Evolutionary conservation across 108 stramenopile genomes (phyloP).

Genomic region (Skeletonema menzelii): DNA sequence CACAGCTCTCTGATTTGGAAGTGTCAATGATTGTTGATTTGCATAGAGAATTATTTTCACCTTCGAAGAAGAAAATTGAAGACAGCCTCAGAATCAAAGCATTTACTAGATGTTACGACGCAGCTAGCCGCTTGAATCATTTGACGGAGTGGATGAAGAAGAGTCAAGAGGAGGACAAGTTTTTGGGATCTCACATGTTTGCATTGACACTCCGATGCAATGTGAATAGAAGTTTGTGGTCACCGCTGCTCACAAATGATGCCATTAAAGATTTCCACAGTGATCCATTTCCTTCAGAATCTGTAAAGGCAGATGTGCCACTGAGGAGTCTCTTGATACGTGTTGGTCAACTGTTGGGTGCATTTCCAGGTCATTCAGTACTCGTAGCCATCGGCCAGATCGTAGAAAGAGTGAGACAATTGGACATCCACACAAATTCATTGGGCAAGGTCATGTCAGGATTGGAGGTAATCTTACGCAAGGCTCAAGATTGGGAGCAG

Average conservation of each 20-base stretch:
- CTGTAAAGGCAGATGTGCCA: constrained; percentile 62
- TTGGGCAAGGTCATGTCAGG: constrained; percentile 91
- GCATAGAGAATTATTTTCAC: constrained; percentile 54
- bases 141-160: constrained; percentile 48
- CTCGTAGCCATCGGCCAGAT: constrained; percentile 76
- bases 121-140: constrained; percentile 43
- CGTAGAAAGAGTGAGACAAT: constrained; percentile 68
- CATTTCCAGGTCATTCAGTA: constrained; percentile 91
- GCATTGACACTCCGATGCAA: constrained; percentile 46
- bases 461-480: constrained; percentile 84
- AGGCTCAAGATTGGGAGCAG: constrained; percentile 97
- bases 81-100: constrained; percentile 37
- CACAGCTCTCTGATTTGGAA: constrained; percentile 58
- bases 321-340: constrained; percentile 66
- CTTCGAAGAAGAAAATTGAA: constrained; percentile 3
- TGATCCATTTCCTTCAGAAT: constrained; percentile 76
- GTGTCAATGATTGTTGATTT: constrained; percentile 50
- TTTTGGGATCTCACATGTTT: constrained; percentile 45
- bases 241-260: neutral
- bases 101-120: constrained; percentile 49
- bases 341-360: constrained; percentile 73
- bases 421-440: constrained; percentile 67
- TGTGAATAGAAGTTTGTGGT: constrained; percentile 24
- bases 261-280: constrained; percentile 70
- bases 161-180: constrained; percentile 12